Percentiles rank a stretch among this genome's conserved stretches.
These are phyloP conservation scores for Salix caprea DNA, from an alignment of 345 rosid genomes.

Conservation along the genomic window DNA sequence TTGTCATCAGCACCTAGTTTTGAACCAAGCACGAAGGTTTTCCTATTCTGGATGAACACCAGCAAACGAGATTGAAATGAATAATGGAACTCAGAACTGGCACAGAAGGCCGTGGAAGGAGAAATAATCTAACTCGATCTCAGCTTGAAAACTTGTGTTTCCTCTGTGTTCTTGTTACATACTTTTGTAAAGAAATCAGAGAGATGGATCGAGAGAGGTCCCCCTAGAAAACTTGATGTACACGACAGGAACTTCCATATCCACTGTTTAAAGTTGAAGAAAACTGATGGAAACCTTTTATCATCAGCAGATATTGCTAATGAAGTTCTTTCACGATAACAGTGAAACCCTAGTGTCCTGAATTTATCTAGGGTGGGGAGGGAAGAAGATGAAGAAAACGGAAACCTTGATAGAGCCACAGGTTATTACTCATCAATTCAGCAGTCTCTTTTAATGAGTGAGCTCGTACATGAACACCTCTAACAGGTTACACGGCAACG, in stretches of 20 bases:
- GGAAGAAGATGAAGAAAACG: background rate
- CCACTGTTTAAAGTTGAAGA: background rate
- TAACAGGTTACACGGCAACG: background rate
- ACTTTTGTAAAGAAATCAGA: background rate
- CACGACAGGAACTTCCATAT: background rate
- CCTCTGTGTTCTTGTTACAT: background rate
- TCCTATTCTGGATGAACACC: background rate
- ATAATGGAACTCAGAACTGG: background rate
- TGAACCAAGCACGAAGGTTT: background rate
- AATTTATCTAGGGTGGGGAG: background rate
- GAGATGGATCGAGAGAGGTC: background rate
- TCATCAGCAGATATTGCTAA: background rate
- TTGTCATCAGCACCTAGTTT: background rate
- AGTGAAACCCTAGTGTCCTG: background rate
- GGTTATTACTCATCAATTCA: slow-evolving; percentile 3
- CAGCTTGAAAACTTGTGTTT: background rate
- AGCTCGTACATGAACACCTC: slow-evolving; percentile 6
- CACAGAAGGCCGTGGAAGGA: background rate
- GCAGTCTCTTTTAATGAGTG: background rate
- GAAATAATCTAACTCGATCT: background rate
- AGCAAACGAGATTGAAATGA: background rate
- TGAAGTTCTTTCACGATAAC: slow-evolving; percentile 1
- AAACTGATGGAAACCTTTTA: background rate
- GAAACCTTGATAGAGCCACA: background rate
- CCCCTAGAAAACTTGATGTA: background rate